phyloP scores from a whole-genome alignment of 192 early-diverging fungal genomes.

The Backusella mclennaniae region DNA sequence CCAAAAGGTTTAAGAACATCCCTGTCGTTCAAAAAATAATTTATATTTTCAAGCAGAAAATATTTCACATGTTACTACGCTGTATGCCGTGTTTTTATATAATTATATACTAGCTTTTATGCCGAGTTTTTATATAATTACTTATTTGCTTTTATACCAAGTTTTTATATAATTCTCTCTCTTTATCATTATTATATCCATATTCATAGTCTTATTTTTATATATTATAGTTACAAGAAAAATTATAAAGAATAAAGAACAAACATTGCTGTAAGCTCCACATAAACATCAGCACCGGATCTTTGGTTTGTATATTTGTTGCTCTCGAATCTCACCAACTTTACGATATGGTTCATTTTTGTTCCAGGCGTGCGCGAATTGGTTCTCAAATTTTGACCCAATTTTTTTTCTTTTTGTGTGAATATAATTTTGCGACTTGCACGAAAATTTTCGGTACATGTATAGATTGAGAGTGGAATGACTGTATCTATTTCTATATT shows the following conservation, averaged over 20 bases:
- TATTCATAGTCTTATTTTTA: too few species aligned
- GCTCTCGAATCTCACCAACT: slow-evolving; percentile 13
- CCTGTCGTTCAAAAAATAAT: background rate
- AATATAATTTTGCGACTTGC: background rate
- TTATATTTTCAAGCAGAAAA: slow-evolving; percentile 2
- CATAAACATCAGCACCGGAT: background rate
- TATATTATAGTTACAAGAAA: too few species aligned
- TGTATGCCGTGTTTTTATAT: background rate
- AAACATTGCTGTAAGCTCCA: slow-evolving; percentile 6
- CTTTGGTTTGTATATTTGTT: slow-evolving; percentile 15
- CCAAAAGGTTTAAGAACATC: background rate
- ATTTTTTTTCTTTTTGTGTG: slow-evolving; percentile 3
- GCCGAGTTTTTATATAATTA: background rate
- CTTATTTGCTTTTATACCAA: too few species aligned
- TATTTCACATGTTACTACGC: slow-evolving; percentile 3
- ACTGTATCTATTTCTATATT: background rate
- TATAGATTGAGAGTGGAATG: background rate
- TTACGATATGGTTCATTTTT: slow-evolving; percentile 3
- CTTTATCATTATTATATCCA: background rate
- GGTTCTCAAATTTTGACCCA: slow-evolving; percentile 13
- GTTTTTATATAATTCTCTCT: background rate
- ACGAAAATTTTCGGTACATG: background rate
- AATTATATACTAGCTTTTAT: background rate
- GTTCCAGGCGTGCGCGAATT: slow-evolving; percentile 7
- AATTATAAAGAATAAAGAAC: slow-evolving; percentile 14